Evolutionary conservation across 1,284 basidiomycete species (phyloP), one percentile per base, ranked within the genome.

Genomic region (Fomitiporia mediterranea): DNA sequence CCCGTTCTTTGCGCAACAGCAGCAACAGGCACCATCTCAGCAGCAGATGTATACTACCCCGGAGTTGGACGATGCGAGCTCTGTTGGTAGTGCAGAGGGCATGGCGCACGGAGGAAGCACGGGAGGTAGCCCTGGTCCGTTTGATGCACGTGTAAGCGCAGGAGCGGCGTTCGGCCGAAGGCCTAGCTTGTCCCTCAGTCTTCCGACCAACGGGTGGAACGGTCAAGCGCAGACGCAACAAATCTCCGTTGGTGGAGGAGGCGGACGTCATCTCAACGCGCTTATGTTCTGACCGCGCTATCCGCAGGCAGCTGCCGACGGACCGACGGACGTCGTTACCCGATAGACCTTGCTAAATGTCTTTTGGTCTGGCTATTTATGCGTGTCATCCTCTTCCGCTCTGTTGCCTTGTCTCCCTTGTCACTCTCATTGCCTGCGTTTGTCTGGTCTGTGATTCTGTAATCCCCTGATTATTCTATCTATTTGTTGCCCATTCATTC

Each of bases 61-160:
- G 30, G 73, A 76, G 60, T 66, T 67, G 13, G 76, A 78, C 54
- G 77, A 79, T 56, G 58, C 67, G 1, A 73, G 72, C 13, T 74
- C 74, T 30, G 68, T 77, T 37, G 67, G 74, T 21, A 55, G 53
- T 30, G 57, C 28, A 17, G 57, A 58, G 13, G 55, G 55, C 11
- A 57, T 48, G 28, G 28, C 37, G 28, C 28, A 25, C 30, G 48
- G 50, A n/a, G 53, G 57, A 25, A 58, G 57, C 46, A 21, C 53
- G 15, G 53, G 53, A 21, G 57, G 57, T 7, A 58, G 57, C 39
- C 57, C 57, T 3, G 53, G 27, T 11, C 53, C 57, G 1, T 52
- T 50, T 39, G 40, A 51, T 19, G 51, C n/a, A 2, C 9, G 44
- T 17, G 47, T 9, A 4, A 28, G 21, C 37, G 21, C 34, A 8